Base-by-base conservation (phyloP, 2,329 filamentous ascomycete species). In the Atkinsonella texensis region DNA sequence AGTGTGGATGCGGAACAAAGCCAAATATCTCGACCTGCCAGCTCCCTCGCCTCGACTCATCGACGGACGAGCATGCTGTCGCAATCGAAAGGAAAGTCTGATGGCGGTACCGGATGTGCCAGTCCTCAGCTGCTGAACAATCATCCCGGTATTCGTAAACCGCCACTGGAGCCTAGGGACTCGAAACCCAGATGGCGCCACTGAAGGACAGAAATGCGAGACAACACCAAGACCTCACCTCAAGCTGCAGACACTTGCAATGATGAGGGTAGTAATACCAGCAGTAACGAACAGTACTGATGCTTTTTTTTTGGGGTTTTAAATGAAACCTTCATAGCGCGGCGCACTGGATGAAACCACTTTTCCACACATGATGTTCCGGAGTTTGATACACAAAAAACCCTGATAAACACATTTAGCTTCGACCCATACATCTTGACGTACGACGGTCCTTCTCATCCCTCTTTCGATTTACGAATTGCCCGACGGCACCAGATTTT, bases 11-110 rank as follows among this genome's bases (percentile, higher is more conserved):
- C 62, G 13, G 62, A 60, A 32, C 62, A 65, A 54, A 51, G 60
- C 58, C 58, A 55, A 55, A 23, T 63, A 58, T 58, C 65, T 62
- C 73, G 80, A 32, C 74, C 81, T 11, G 75, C 74, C 43, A 83
- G 77, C 61, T 83, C 80, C 3, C 59, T 83, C 44, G 74, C 77
- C 7, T 65, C 68, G 2, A 59, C 65, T 18, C 70, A 66, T 52
- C 68, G 79, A 54, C 74, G 80, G 32, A 70, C 65, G 4, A 81
- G 79, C 58, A 59, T 83, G 52, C 65, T 83, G 20, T 78, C 80
- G 17, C 69, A 75, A 51, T 69, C 74, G 0, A 72, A 62, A 28
- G 58, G 60, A 3, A 65, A 58, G 42, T 58, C 60, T 18, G 62
- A 65, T 7, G 63, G 63, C 28, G 60, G 67, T 17, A 67, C 66